A percentile compares a stretch with the other conserved stretches of the same genome.
Evolutionary conservation across 169 alveolate species (phyloP).

Genomic region (Cryptosporidium viatorum): DNA sequence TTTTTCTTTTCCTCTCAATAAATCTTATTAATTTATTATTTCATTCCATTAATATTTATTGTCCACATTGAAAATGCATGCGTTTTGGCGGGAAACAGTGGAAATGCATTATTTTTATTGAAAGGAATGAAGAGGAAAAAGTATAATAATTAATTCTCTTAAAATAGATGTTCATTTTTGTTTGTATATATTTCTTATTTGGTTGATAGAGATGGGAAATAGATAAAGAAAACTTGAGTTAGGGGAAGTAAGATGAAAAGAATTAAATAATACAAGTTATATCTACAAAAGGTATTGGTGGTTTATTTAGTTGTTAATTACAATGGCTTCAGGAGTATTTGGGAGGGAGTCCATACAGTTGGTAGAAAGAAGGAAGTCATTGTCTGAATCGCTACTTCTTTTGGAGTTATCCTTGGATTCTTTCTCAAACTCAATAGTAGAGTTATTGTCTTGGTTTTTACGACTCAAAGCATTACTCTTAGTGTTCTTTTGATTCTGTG

Average conservation of each 20-base stretch:
- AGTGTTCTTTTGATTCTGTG: neutral
- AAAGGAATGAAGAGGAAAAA: no score
- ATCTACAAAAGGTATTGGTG: neutral
- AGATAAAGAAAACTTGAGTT: no score
- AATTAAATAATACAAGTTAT: neutral
- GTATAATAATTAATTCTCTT: no score
- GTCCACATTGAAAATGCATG: constrained; percentile 7
- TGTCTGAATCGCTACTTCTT: neutral
- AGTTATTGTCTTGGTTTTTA: neutral
- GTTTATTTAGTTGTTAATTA: neutral
- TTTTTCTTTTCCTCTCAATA: neutral
- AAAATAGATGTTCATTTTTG: neutral
- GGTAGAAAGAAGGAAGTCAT: neutral
- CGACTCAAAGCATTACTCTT: neutral
- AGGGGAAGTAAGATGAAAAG: neutral
- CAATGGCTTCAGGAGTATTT: constrained; percentile 47
- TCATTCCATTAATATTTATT: neutral
- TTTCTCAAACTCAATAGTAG: neutral
- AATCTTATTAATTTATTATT: neutral
- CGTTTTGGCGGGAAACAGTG: neutral
- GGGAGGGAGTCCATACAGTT: constrained; percentile 31
- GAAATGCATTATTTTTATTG: neutral
- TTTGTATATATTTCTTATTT: no score
- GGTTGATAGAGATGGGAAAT: no score
- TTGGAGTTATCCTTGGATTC: neutral